phyloP scores from a whole-genome alignment of 805 yeast species.

The Metschnikowia baotianmanensis region DNA sequence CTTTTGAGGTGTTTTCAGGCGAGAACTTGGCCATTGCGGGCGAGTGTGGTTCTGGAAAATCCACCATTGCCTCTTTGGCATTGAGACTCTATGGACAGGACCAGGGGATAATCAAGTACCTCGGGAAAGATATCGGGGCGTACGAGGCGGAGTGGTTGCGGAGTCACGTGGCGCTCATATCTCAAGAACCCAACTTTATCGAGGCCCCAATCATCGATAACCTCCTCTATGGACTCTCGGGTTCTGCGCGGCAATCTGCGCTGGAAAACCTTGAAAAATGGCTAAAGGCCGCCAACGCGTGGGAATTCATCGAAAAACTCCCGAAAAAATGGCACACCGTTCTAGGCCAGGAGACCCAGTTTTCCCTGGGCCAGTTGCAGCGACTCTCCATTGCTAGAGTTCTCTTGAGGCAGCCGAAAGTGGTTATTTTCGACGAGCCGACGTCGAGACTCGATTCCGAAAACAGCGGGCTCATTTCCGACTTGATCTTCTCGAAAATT shows the following conservation, averaged over 20 bases:
- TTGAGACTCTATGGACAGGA: conserved; percentile 49
- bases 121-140: conserved; percentile 45
- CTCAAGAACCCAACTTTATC: conserved; percentile 71
- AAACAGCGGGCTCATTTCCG: conserved; percentile 49
- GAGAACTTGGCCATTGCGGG: conserved; percentile 73
- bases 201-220: conserved; percentile 75
- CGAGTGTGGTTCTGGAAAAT: conserved; percentile 88
- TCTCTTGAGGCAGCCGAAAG: conserved; percentile 58
- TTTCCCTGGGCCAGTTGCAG: conserved; percentile 93
- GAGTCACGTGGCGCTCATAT: conserved; percentile 59
- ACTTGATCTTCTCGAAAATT: conserved; percentile 39
- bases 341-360: conserved; percentile 47
- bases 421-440: conserved; percentile 82
- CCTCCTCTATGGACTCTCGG: conserved; percentile 55
- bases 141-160: conserved; percentile 52
- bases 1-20: conserved; percentile 41
- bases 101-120: conserved; percentile 41
- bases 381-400: conserved; percentile 84
- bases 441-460: conserved; percentile 81
- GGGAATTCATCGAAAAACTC: conserved; percentile 51
- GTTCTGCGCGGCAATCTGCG: conserved; percentile 15
- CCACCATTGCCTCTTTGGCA: conserved; percentile 64
- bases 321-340: conserved; percentile 59
- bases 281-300: conserved; percentile 48
- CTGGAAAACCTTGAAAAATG: conserved; percentile 33